A percentile compares a stretch with the other conserved stretches of the same genome.
Conservation (phyloP, 2,329 filamentous ascomycete genomes). For the Claviceps sp. region DNA sequence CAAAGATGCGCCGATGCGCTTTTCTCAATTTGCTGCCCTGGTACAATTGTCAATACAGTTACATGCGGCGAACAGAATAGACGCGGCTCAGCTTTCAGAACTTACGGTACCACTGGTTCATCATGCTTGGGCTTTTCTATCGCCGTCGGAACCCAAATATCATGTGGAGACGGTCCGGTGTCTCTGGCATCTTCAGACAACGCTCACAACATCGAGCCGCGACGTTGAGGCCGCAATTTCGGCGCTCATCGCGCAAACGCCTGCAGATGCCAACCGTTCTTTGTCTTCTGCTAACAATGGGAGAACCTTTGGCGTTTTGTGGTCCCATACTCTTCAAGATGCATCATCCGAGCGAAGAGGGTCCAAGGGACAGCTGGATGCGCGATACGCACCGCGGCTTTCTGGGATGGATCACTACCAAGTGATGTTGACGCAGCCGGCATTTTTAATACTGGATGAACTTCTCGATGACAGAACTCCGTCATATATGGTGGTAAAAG, state of each 20-base stretch:
- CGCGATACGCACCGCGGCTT: conserved; percentile 26
- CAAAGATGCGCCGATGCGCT: conserved; percentile 26
- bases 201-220: conserved; percentile 51
- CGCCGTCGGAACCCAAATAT: conserved; percentile 74
- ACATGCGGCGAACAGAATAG: conserved; percentile 39
- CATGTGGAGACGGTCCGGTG: conserved; percentile 85
- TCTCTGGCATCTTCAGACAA: conserved; percentile 72
- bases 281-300: conserved; percentile 41
- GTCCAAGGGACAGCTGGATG: conserved; percentile 29
- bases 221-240: conserved; percentile 71
- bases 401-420: conserved; percentile 51
- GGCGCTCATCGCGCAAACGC: conserved; percentile 40
- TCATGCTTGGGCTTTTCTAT: conserved; percentile 68
- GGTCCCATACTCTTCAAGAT: conserved; percentile 65
- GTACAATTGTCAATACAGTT: conserved; percentile 45
- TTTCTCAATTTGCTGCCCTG: conserved; percentile 44
- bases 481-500: conserved; percentile 61
- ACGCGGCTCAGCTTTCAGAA: conserved; percentile 38
- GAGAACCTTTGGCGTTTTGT: conserved; percentile 60
- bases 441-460: conserved; percentile 71
- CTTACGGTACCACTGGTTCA: conserved; percentile 57
- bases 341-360: conserved; percentile 38
- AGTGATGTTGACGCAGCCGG: conserved; percentile 63
- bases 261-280: background rate
- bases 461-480: conserved; percentile 61